Base-by-base conservation (phyloP, 139 green algal genomes). In the Picochlorum sp. region DNA sequence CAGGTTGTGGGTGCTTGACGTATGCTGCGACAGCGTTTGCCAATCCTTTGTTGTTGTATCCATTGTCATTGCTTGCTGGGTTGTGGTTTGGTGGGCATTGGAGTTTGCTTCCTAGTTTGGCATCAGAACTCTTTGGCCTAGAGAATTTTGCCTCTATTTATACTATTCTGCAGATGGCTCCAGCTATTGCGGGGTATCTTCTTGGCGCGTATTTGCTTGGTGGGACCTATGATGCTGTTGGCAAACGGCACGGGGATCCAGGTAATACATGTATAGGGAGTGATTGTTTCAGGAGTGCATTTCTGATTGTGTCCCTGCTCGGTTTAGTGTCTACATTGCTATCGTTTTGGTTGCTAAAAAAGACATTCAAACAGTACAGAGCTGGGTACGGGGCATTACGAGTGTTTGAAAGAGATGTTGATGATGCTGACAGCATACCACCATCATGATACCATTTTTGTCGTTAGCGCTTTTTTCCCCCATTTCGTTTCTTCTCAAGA, bases 61-160 rank as follows among this genome's bases (percentile, higher is more conserved):
- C 61, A 4, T 68, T 85, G 11, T 60, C 71, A 3, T 26, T 84
- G n/a, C 38, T 84, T 20, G 50, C 79, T 34, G 88, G 88, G 15
- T 66, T 91, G 4, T 65, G 68, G 0, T 95, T 94, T 74, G 88
- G 88, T 7, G 75, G 68, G 15, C 79, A 88, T 72, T 94, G 85
- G 88, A 74, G 66, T 32, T 66, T 95, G n/a, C 74, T 95, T 30
- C 83, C 87, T 6, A 72, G 81, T 15, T 78, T 90, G 10, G 70
- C 80, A 3, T 74, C 60, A 3, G 76, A 83, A 58, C 50, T 83
- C 2, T 83, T 81, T 67, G 76, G 76, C 9, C 61, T 83, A 46
- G 20, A 64, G 2, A 57, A 69, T 23, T 80, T 83, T 69, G 76
- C 76, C 32, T 64, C 76, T 23, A 83, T 80, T 60, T 83, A 83